Base-by-base conservation (phyloP, 2,329 filamentous ascomycete species). In the Phialemonium atrogriseum region DNA sequence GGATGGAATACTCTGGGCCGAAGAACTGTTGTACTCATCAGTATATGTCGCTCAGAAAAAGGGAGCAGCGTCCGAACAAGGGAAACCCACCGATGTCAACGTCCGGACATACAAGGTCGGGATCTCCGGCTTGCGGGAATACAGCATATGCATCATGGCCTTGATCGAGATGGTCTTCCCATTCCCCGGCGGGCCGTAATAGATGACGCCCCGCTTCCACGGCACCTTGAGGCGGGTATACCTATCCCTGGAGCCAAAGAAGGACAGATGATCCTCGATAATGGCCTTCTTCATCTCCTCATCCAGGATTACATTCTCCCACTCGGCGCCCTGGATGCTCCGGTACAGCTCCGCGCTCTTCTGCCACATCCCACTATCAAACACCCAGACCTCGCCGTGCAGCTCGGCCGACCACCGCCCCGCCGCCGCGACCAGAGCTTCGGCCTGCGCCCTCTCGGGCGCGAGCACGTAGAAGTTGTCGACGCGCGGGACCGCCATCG, bases 141-240 rank as follows among this genome's bases (percentile, higher is more conserved):
- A 76, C 0, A 83, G 61, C 36, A 64, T 66, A 43, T 80, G 66
- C 74, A 83, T 82, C 45, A 76, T 72, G 0, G 79, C 78, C 54
- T 82, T 82, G 56, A 82, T 77, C 20, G 69, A 74, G 42, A 82
- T 79, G 0, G 78, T 83, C 57, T 83, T 83, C 9, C 77, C 79
- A 37, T 82, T 83, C 0, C 63, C 62, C 0, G 63, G 75, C 0
- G 76, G 72, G 0, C 77, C 78, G 39, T 81, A 68, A 47, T 79
- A 81, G 36, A 84, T 81, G 26, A 82, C 57, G 1, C 78, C 78
- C 27, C 78, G 59, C 62, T 84, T 84, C 79, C 80, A 84, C 0
- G 80, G 77, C 5, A 84, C 76, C 38, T 66, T 66, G 25, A 84
- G 61, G 28, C 67, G 58, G 5, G 59, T 48, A 46, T 84, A 84